These are phyloP conservation scores for Pythium aristosporum DNA, from an alignment of 352 stramenopile species.

Conservation along the genomic window DNA sequence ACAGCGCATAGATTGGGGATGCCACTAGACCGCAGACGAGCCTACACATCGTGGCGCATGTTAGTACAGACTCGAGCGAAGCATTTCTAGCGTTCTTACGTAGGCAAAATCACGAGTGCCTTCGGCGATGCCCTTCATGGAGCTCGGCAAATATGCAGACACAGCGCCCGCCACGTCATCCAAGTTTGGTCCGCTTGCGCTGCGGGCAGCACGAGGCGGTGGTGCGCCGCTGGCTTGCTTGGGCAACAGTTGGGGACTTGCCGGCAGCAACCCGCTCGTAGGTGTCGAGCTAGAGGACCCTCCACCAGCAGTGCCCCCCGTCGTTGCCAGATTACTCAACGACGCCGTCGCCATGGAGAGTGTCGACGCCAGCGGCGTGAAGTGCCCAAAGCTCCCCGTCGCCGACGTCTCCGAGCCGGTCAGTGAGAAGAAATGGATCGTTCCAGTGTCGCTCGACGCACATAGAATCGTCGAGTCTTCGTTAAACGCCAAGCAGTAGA, in stretches of 20 bases:
- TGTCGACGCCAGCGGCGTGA: slow-evolving; percentile 72
- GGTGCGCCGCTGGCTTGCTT: slow-evolving; percentile 4
- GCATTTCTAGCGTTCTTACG: slow-evolving; percentile 37
- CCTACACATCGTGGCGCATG: slow-evolving; percentile 20
- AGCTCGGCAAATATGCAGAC: slow-evolving; percentile 72
- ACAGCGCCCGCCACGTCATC: slow-evolving; percentile 71
- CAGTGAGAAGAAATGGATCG: slow-evolving; percentile 94
- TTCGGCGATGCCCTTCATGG: slow-evolving; percentile 78
- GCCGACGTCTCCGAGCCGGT: slow-evolving; percentile 68
- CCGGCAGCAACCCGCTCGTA: slow-evolving; percentile 2
- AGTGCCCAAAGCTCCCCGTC: slow-evolving; percentile 78
- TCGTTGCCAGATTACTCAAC: slow-evolving; percentile 13
- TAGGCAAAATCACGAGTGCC: slow-evolving; percentile 88
- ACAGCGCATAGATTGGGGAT: slow-evolving; percentile 78
- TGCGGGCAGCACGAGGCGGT: slow-evolving; percentile 24
- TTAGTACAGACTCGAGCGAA: neutral
- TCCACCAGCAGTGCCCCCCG: neutral
- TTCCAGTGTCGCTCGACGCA: slow-evolving; percentile 96
- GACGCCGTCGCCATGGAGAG: slow-evolving; percentile 55
- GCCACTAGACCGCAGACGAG: slow-evolving; percentile 63
- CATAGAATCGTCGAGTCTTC: slow-evolving; percentile 92
- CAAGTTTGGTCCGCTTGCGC: slow-evolving; percentile 45
- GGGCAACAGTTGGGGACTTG: slow-evolving; percentile 10
- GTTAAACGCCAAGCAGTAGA: slow-evolving; percentile 97
- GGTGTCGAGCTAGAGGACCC: neutral